Percentiles rank a stretch among this genome's conserved stretches.
phyloP scores from a whole-genome alignment of 2,329 filamentous ascomycete species.

The Penicillium janthinellum region DNA sequence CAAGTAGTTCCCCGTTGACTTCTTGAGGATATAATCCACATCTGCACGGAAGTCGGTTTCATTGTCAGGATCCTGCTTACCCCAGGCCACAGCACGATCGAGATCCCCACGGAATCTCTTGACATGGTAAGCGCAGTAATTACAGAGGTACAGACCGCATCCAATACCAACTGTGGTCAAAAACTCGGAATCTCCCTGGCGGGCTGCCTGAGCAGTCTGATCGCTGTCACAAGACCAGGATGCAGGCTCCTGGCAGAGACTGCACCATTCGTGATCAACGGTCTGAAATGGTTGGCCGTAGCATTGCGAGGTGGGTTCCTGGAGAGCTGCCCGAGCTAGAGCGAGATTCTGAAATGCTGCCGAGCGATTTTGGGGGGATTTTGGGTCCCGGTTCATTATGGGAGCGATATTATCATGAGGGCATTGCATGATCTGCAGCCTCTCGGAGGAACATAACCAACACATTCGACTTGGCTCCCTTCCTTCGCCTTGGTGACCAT shows the following conservation, averaged over 20 bases:
- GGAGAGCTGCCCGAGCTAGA: background rate
- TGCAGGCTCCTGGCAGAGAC: slow-evolving; percentile 45
- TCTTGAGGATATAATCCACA: slow-evolving; percentile 14
- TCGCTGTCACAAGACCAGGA: slow-evolving; percentile 36
- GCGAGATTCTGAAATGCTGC: slow-evolving; percentile 30
- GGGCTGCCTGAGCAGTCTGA: background rate
- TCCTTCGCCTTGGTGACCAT: slow-evolving; percentile 39
- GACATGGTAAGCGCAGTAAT: slow-evolving; percentile 24
- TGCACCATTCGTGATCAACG: slow-evolving; percentile 40
- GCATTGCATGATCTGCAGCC: slow-evolving; percentile 42
- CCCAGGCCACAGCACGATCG: slow-evolving; percentile 2
- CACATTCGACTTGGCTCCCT: slow-evolving; percentile 43
- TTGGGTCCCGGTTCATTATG: slow-evolving; percentile 20
- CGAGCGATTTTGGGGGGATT: slow-evolving; percentile 22
- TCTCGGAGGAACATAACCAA: slow-evolving; percentile 36
- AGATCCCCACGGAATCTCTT: slow-evolving; percentile 23
- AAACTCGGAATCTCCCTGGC: slow-evolving; percentile 5
- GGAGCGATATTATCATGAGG: slow-evolving; percentile 32
- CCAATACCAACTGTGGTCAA: slow-evolving; percentile 15
- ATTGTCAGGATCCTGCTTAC: background rate
- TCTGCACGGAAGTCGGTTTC: slow-evolving; percentile 5
- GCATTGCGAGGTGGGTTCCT: background rate
- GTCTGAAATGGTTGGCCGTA: background rate
- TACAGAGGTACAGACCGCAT: slow-evolving; percentile 36
- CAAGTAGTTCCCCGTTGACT: background rate